Evolutionary conservation across 345 rosid species (phyloP), one percentile per base, ranked within the genome.

Genomic region (Boechera divaricarpa): DNA sequence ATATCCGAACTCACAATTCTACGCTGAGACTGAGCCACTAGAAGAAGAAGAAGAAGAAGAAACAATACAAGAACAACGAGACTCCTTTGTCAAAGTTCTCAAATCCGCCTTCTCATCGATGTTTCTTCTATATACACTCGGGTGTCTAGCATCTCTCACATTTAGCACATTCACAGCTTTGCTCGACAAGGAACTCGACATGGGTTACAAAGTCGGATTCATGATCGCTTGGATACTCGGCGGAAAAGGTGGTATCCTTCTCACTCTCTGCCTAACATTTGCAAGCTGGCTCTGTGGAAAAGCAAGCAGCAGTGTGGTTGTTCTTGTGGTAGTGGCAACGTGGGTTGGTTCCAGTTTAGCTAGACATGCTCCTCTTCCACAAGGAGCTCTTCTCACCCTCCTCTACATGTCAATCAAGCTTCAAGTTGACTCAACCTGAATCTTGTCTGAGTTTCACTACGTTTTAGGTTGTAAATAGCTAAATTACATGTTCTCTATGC

Each of bases 231-330:
- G 89, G 93, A 49, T 90, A 61, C 74, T 91, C 58, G 97, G 95
- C 0, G 94, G 98, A 16, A 88, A 88, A 72, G 87, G 91, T 0
- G 97, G 97, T 12, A 77, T 91, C 69, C 66, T 91, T 70, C 91
- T 89, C 35, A 82, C 91, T 16, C 51, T 94, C 48, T 91, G 93
- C 82, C 84, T 94, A 52, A 83, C 84, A 7, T 86, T 91, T 45
- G 90, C 96, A 24, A 91, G 96, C 63, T 91, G 98, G 97, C 86
- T 82, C 11, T 90, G 91, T 9, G 98, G 97, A 4, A 94, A 94
- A 87, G 86, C 85, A 72, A 94, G 95, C 84, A 91, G 97, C 83
- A 83, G 91, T 38, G n/a, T 86, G 3, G 91, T 91, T 66, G 87
- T 76, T 77, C 80, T 89, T 53, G 80, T 83, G 60, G 86, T 83